phyloP scores from a whole-genome alignment of 495 filamentous ascomycete species.

The Xylaria flabelliformis region DNA sequence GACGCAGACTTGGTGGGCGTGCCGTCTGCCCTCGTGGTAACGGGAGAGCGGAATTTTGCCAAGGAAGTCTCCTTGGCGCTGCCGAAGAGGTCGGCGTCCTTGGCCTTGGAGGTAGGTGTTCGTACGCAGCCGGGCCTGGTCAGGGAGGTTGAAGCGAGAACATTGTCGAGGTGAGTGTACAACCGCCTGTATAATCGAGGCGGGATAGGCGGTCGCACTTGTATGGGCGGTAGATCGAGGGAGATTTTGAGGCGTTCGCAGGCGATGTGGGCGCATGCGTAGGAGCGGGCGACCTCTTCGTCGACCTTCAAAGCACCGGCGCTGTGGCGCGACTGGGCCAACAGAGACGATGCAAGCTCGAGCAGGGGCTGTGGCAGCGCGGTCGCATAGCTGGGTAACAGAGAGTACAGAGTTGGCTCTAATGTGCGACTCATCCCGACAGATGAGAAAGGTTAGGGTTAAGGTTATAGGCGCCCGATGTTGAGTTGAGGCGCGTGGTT shows the following conservation, averaged over 20 bases:
- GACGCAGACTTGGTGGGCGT: slow-evolving; percentile 34
- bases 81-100: slow-evolving; percentile 35
- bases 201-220: slow-evolving; percentile 80
- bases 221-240: slow-evolving; percentile 83
- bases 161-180: slow-evolving; percentile 77
- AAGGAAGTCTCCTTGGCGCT: slow-evolving; percentile 45
- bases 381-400: slow-evolving; percentile 78
- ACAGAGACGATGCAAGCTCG: slow-evolving; percentile 76
- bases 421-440: slow-evolving; percentile 72
- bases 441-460: slow-evolving; percentile 1
- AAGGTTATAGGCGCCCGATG: neutral
- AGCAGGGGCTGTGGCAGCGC: slow-evolving; percentile 76
- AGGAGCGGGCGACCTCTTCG: slow-evolving; percentile 85
- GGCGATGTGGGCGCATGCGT: slow-evolving; percentile 90
- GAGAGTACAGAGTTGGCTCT: slow-evolving; percentile 74
- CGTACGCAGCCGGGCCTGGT: slow-evolving; percentile 28
- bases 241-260: slow-evolving; percentile 84
- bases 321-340: slow-evolving; percentile 84
- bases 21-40: slow-evolving; percentile 25
- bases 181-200: slow-evolving; percentile 85
- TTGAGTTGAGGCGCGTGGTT: no score
- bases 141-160: slow-evolving; percentile 55
- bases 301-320: slow-evolving; percentile 81
- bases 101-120: slow-evolving; percentile 38
- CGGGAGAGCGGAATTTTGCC: slow-evolving; percentile 42